Percentiles rank a stretch among this genome's conserved stretches.
Conservation (phyloP, 2,329 filamentous ascomycete genomes). For the Thelonectria blattea region DNA sequence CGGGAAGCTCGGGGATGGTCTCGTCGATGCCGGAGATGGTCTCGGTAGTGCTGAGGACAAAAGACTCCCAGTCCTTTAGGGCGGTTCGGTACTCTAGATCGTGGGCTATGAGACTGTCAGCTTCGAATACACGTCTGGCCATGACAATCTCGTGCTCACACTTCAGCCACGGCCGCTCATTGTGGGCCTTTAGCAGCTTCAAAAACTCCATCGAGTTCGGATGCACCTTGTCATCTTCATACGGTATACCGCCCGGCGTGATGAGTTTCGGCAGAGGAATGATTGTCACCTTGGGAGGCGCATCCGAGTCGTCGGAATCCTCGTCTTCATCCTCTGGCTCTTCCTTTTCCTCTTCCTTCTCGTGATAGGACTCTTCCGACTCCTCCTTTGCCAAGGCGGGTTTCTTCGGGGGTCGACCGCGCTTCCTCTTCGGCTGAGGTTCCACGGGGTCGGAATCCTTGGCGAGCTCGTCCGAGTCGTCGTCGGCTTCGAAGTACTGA, state of each 20-base stretch:
- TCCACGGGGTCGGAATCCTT: slow-evolving; percentile 30
- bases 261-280: slow-evolving; percentile 46
- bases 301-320: slow-evolving; percentile 42
- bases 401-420: slow-evolving; percentile 36
- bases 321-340: slow-evolving; percentile 34
- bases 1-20: slow-evolving; percentile 83
- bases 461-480: slow-evolving; percentile 18
- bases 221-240: slow-evolving; percentile 60
- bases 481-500: slow-evolving; percentile 54
- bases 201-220: slow-evolving; percentile 65
- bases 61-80: slow-evolving; percentile 81
- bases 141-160: slow-evolving; percentile 44
- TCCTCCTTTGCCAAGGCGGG: slow-evolving; percentile 26
- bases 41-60: slow-evolving; percentile 74
- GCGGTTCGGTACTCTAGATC: slow-evolving; percentile 80
- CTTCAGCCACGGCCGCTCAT: slow-evolving; percentile 65
- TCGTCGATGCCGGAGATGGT: slow-evolving; percentile 75
- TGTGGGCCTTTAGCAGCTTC: slow-evolving; percentile 64
- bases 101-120: slow-evolving; percentile 60
- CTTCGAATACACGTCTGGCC: background rate
- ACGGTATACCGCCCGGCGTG: slow-evolving; percentile 47
- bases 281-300: slow-evolving; percentile 43
- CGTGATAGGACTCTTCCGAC: slow-evolving; percentile 37
- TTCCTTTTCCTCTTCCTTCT: slow-evolving; percentile 34
- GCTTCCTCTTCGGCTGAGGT: slow-evolving; percentile 39